Percentiles rank a stretch among this genome's conserved stretches.
These are phyloP conservation scores for Zygosaccharomyces gambellarensis DNA, from an alignment of 805 yeast genomes.

Conservation along the genomic window DNA sequence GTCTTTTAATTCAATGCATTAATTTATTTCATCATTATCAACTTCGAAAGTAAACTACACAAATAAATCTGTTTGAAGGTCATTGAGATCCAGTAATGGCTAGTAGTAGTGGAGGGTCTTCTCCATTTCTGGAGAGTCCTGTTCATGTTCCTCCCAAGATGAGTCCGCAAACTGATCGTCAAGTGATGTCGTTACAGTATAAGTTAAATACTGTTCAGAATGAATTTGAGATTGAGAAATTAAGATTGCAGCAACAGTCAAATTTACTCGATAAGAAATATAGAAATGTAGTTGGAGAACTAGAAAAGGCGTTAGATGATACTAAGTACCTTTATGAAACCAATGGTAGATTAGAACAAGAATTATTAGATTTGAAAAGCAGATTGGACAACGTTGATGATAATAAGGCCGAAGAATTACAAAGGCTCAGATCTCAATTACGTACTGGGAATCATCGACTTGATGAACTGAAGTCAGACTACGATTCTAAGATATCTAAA, in stretches of 20 bases:
- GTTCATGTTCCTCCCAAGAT: conserved; percentile 6
- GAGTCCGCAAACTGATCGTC: conserved; percentile 13
- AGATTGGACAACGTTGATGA: conserved; percentile 22
- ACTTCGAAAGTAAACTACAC: background rate
- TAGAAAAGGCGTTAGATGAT: conserved; percentile 33
- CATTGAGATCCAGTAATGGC: background rate
- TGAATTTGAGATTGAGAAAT: conserved; percentile 35
- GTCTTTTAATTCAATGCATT: background rate
- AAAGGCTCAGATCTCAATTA: conserved; percentile 37
- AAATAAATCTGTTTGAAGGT: background rate
- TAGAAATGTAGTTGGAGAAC: conserved; percentile 28
- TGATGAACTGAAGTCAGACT: conserved; percentile 37
- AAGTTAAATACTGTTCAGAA: conserved; percentile 37
- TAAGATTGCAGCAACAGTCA: conserved; percentile 23
- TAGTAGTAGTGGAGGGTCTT: conserved; percentile 31
- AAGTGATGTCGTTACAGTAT: conserved; percentile 34
- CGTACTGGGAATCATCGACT: conserved; percentile 28
- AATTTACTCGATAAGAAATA: conserved; percentile 31
- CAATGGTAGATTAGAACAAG: conserved; percentile 24
- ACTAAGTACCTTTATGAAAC: conserved; percentile 36
- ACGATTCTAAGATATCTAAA: conserved; percentile 21
- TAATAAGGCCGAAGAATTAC: conserved; percentile 27
- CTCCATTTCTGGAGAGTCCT: conserved; percentile 39
- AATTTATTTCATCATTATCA: background rate
- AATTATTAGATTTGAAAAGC: conserved; percentile 20